Conservation (phyloP, 1,284 basidiomycete genomes). For the Phlebopus sp. region DNA sequence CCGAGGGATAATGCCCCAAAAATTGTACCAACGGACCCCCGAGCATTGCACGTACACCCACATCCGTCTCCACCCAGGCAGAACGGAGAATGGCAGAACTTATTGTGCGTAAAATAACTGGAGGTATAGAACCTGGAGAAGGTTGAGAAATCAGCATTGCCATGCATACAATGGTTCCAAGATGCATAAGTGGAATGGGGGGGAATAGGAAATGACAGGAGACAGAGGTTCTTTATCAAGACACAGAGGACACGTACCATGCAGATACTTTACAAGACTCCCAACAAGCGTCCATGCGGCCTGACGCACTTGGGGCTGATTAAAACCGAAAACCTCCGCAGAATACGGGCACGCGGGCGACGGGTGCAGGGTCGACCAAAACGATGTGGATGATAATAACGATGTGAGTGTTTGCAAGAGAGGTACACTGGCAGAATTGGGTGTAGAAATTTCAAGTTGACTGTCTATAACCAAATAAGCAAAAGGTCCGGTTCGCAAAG, state of each 20-base stretch:
- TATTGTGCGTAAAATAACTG: conserved; percentile 43
- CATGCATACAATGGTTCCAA: too few species aligned
- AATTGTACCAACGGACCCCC: conserved; percentile 71
- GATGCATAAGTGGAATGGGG: too few species aligned
- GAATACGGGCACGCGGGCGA: conserved; percentile 39
- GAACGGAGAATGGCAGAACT: conserved; percentile 64
- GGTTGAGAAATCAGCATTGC: too few species aligned
- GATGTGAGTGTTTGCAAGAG: conserved; percentile 30
- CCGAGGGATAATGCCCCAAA: conserved; percentile 60
- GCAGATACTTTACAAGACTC: conserved; percentile 37
- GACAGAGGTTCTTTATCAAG: background rate
- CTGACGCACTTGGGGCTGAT: conserved; percentile 67
- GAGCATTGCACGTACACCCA: conserved; percentile 62
- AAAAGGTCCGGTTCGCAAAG: too few species aligned
- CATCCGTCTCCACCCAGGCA: conserved; percentile 76
- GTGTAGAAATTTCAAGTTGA: conserved; percentile 7
- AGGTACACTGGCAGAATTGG: conserved; percentile 21
- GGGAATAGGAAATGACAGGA: too few species aligned
- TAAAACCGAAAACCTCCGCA: conserved; percentile 51
- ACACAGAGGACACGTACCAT: conserved; percentile 37
- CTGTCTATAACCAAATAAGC: conserved; percentile 13
- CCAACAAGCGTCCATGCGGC: conserved; percentile 57
- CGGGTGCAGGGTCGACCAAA: conserved; percentile 62
- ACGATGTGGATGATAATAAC: conserved; percentile 48
- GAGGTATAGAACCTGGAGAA: conserved; percentile 36